Base-by-base conservation (phyloP, 169 alveolate genomes). In the Eimeria necatrix region DNA sequence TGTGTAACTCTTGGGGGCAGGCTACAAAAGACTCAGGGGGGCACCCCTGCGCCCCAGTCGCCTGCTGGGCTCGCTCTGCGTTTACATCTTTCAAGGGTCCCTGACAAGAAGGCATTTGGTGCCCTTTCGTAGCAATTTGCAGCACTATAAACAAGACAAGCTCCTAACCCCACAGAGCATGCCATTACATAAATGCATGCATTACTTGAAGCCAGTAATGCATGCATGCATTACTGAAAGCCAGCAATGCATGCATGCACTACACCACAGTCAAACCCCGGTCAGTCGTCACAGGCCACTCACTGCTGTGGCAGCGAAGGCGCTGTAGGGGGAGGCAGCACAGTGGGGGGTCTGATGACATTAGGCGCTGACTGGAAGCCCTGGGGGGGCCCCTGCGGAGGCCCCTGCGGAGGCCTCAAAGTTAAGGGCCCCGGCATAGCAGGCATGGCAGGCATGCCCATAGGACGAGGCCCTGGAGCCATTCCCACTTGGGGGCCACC, bases 401-500 rank as follows among this genome's bases (percentile, higher is more conserved):
- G 12, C 68, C 68, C 73, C 22, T 61, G 73, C 73, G 22, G 16
- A 61, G 26, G 26, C 73, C 16, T 61, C 7, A 26, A 26, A 16
- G 73, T n/a, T 16, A 61, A 6, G 73, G 73, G 73, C 22, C 73
- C 73, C 22, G 73, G 73, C 73, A 61, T 61, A 6, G 41, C 53
- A 5, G 83, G 83, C 83, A 71, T 71, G 7, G 41, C 53, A 5
- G 83, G 83, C 83, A 71, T 71, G 7, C 83, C 83, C 83, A 71
- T 71, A 24, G 83, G 83, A 10, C 83, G 24, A 7, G 83, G 83
- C 83, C 83, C 83, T 41, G 48, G 83, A 41, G 48, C 52, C 24
- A 71, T 22, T 5, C 83, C 83, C 83, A 71, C 22, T 32, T 32
- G 93, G n/a, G 93, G n/a, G 81, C 93, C 93, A 14, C 93, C 73